Base-by-base conservation (phyloP, 1,139 yeast genomes). In the Debaryomyces nepalensis region DNA sequence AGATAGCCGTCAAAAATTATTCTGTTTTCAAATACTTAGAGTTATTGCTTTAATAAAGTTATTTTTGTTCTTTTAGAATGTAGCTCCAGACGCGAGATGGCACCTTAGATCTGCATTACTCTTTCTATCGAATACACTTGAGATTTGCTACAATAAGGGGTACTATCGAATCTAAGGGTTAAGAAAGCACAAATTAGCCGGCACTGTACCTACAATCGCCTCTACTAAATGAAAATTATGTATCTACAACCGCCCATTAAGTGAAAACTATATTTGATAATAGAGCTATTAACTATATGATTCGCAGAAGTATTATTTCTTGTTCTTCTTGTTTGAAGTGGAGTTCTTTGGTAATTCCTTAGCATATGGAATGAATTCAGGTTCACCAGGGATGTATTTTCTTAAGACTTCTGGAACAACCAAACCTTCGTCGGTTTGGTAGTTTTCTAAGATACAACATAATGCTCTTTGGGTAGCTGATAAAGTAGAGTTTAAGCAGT, bases 381-480 rank as follows among this genome's bases (percentile, higher is more conserved):
- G 98, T 72, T 90, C 96, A 54, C 99, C 99, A 46, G 99, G 99
- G 62, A 93, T 89, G 77, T 86, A 91, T 68, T 81, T 87, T 74
- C 97, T 87, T 67, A 93, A 82, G 29, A 90, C 98, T 72, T 90
- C 95, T 48, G 99, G 99, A 53, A 93, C 80, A 47, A 81, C 82
- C 61, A 95, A 77, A 56, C 99, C 98, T 52, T 90, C 97, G 61
- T 87, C 97, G 45, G 93, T 91, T 77, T 93, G 99, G 74, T 93
- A 93, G 77, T 93, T 93, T 73, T 95, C 99, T 65, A 95, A 78
- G 52, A 93, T 77, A 78, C 99, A 93, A 75, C 99, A 93, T 62
- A 93, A 76, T 11, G 99, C 96, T 73, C 99, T 88, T 78, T 93
- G 95, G 48, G 99, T 93, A 42, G 99, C 99, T 66, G 96, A 86